Conservation (phyloP, 805 yeast species). For the Teunomyces gatunensis region DNA sequence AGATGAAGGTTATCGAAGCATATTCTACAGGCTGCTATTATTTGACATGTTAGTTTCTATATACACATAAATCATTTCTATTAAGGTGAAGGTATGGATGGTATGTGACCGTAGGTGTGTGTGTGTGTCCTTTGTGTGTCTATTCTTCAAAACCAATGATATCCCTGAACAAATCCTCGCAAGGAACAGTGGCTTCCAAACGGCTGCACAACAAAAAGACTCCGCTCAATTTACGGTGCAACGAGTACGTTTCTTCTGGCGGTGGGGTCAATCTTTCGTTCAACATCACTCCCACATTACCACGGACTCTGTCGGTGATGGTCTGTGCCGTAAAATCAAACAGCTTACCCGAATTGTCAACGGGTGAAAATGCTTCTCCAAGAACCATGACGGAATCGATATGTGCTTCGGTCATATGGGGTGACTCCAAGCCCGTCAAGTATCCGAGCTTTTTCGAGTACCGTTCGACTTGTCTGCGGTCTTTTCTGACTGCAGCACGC, state of each 20-base stretch:
- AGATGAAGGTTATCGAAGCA: too few species aligned
- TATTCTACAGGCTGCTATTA: not conserved
- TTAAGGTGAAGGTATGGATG: not conserved
- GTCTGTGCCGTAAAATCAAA: conserved; percentile 84
- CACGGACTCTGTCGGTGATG: conserved; percentile 89
- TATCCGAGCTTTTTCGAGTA: conserved; percentile 78
- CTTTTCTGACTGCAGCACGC: conserved; percentile 69
- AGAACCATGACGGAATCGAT: conserved; percentile 84
- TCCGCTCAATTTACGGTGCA: conserved; percentile 93
- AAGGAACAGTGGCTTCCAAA: conserved; percentile 77
- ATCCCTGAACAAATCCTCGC: conserved; percentile 71
- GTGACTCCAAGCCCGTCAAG: conserved; percentile 86
- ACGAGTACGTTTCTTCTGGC: conserved; percentile 96
- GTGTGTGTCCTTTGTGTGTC: not conserved
- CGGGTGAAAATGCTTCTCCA: conserved; percentile 84
- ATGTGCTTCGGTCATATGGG: conserved; percentile 87
- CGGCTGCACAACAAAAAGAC: conserved; percentile 87
- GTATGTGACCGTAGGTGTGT: too few species aligned
- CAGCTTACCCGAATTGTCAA: conserved; percentile 43
- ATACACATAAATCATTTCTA: conserved; percentile 2
- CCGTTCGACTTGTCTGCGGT: conserved; percentile 59
- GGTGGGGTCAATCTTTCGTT: conserved; percentile 93
- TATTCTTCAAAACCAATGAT: conserved; percentile 54
- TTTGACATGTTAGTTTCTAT: not conserved
- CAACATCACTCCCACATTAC: conserved; percentile 84